phyloP scores from a whole-genome alignment of 2,329 filamentous ascomycete genomes.

The Trichoderma oligosporum region DNA sequence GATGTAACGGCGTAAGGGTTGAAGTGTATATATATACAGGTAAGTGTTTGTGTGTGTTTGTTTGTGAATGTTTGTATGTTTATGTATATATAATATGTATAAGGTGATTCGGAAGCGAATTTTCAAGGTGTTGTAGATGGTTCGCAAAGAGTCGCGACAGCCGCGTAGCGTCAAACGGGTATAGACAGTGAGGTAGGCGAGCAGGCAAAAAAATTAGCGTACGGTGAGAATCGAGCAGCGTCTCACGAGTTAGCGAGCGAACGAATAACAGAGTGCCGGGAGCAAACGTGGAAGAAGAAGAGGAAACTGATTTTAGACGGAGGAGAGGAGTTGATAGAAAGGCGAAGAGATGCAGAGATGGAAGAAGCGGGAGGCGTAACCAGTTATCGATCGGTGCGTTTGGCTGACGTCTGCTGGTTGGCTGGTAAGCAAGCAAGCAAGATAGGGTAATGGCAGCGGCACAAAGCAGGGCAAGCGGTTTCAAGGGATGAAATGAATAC shows the following conservation, averaged over 20 bases:
- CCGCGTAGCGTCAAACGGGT: neutral
- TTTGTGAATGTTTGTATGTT: too few species aligned
- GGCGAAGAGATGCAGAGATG: neutral
- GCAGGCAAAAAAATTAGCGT: too few species aligned
- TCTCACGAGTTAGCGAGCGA: neutral
- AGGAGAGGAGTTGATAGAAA: neutral
- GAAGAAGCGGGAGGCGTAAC: neutral
- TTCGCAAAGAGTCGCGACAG: neutral
- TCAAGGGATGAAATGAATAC: neutral
- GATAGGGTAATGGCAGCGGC: neutral
- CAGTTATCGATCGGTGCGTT: constrained; percentile 5
- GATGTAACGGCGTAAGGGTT: neutral
- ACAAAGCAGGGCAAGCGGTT: neutral
- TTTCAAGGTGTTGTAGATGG: neutral
- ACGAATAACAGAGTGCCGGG: neutral
- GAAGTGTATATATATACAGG: neutral
- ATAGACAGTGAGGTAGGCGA: too few species aligned
- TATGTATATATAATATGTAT: neutral
- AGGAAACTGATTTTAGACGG: neutral
- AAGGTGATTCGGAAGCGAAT: neutral
- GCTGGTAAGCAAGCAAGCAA: neutral
- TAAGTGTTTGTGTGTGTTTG: neutral
- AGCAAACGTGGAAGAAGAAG: neutral
- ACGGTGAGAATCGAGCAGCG: too few species aligned
- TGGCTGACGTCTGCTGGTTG: too few species aligned